Evolutionary conservation across 1,284 basidiomycete species (phyloP), one percentile per base, ranked within the genome.

Genomic region (Microstroma glucosiphilum): DNA sequence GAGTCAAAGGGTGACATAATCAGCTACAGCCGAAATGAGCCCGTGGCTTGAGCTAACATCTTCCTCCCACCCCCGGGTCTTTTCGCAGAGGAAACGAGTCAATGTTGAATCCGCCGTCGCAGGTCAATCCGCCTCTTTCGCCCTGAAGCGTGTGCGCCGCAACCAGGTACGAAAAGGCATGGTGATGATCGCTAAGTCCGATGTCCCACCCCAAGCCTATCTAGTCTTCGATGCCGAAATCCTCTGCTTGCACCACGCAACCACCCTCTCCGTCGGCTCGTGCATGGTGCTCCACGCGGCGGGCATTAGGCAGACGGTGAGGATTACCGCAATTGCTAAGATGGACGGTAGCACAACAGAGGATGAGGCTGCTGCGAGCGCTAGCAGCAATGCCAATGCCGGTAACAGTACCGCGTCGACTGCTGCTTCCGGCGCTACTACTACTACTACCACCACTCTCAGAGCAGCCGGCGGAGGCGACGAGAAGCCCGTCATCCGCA

Each of bases 51-150:
- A 43, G 11, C 41, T 43, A 43, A 43, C 41, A 43, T n/a, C 11
- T 11, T n/a, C 41, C 41, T 43, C 41, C 41, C n/a, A 11, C 41
- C 11, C 41, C 41, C 11, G 11, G 11, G 41, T n/a, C 41, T n/a
- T n/a, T 43, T 43, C 80, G n/a, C 93, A 98, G 81, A 85, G 93
- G 58, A 98, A 97, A 80, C 83, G 91, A 46, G 91, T 90, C 30
- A 84, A 88, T 58, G 92, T 98, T 8, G 84, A 84, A 26, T 84
- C 84, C 11, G 94, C 91, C 0, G 91, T 92, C 69, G 96, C 94
- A 0, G 94, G 94, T 0, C 94, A 99, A 81, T 91, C 89, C 61
- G 92, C 97, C 9, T 91, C 91, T 25, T 84, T 96, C 61, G 96
- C 93, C 4, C 82, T 99, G 26, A 99, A 98, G 83, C 85, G 91